phyloP scores from a whole-genome alignment of 805 yeast species.

The Pichia scutulata region DNA sequence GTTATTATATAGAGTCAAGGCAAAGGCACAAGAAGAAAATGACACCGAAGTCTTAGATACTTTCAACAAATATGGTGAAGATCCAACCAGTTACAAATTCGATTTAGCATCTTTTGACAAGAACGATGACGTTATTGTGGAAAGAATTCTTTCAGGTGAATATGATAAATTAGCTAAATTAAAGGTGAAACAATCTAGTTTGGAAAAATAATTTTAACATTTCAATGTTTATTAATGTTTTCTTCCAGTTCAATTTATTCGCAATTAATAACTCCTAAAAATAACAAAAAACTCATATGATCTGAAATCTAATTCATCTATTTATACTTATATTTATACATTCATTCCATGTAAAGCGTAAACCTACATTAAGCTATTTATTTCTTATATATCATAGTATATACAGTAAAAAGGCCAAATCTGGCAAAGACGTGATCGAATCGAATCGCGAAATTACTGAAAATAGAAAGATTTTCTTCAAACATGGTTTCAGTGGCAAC shows the following conservation, averaged over 20 bases:
- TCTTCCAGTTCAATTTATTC: neutral
- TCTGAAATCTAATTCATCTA: neutral
- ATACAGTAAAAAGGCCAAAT: too few species aligned
- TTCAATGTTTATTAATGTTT: neutral
- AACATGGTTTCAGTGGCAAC: neutral
- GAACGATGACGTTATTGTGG: conserved; percentile 72
- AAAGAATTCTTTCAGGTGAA: conserved; percentile 76
- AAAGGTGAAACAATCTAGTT: conserved; percentile 35
- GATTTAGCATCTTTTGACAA: conserved; percentile 49
- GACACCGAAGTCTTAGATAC: conserved; percentile 45
- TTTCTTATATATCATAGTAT: neutral
- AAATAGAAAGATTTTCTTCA: too few species aligned
- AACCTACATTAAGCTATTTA: neutral
- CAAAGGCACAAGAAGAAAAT: conserved; percentile 49
- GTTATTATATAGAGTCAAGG: conserved; percentile 67
- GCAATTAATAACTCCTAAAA: neutral
- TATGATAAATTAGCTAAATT: conserved; percentile 63
- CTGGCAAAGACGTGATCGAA: neutral
- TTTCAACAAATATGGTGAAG: conserved; percentile 30
- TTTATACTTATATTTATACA: neutral
- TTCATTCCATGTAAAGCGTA: neutral
- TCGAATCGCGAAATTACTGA: neutral
- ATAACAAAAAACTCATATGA: neutral
- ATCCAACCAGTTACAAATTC: conserved; percentile 37
- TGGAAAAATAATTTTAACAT: neutral